These are phyloP conservation scores for Castanea crenata DNA, from an alignment of 306 rosid genomes.

Conservation along the genomic window DNA sequence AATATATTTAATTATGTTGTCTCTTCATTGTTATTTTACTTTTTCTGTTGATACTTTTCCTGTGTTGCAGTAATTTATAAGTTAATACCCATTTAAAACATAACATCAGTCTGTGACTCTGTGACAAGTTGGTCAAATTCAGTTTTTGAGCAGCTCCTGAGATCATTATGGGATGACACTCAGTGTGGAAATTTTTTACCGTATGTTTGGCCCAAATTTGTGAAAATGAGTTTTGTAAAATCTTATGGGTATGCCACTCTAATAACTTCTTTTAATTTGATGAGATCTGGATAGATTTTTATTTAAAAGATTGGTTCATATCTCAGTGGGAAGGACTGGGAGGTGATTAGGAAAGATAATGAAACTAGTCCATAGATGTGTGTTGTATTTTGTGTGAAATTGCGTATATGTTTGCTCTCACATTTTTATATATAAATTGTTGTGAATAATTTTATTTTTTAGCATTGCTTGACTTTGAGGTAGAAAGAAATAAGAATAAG, in stretches of 20 bases:
- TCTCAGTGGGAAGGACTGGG: background rate
- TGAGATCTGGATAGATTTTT: background rate
- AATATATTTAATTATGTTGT: constrained; percentile 15
- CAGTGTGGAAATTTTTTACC: constrained; percentile 10
- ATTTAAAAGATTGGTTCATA: background rate
- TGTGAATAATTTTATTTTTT: constrained; percentile 3
- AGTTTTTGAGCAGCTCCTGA: background rate
- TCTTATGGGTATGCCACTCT: constrained; percentile 10
- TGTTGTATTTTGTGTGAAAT: constrained; percentile 4
- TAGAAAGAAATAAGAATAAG: background rate
- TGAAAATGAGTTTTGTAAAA: constrained; percentile 1
- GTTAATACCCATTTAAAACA: background rate
- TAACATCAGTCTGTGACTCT: background rate
- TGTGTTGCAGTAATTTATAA: constrained; percentile 3
- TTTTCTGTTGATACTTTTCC: background rate
- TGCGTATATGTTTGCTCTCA: background rate
- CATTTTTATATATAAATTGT: background rate
- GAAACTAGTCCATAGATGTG: background rate
- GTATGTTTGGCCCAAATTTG: constrained; percentile 10
- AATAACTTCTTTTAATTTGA: constrained; percentile 1
- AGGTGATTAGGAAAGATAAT: constrained; percentile 17
- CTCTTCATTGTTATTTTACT: constrained; percentile 2
- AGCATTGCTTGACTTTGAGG: background rate
- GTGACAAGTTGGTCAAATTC: constrained; percentile 1
- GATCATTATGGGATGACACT: constrained; percentile 9